Percentiles rank a stretch among this genome's conserved stretches.
phyloP scores from a whole-genome alignment of 192 early-diverging fungal species.

The Coemansia sp. region DNA sequence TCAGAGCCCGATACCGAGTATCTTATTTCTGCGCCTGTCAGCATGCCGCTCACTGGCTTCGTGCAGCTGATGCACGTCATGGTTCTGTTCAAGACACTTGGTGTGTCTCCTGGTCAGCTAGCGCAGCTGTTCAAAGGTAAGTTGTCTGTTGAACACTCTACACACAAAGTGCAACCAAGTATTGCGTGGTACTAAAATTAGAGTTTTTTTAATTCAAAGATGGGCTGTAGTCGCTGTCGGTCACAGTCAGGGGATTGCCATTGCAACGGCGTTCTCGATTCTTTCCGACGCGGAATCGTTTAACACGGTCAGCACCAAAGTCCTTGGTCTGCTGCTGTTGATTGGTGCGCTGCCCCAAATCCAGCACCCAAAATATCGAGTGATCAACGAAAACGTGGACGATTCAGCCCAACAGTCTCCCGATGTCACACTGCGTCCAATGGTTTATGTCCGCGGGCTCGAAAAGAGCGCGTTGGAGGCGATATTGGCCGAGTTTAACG shows the following conservation, averaged over 20 bases:
- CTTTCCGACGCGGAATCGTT: constrained; percentile 78
- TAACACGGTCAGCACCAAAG: constrained; percentile 69
- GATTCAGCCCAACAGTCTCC: background rate
- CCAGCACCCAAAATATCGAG: constrained; percentile 15
- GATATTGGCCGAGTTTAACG: constrained; percentile 13
- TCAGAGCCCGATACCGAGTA: constrained; percentile 69
- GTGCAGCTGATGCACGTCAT: too few relatives aligned
- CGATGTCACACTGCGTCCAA: constrained; percentile 11
- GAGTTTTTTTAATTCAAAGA: background rate
- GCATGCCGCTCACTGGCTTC: too few relatives aligned
- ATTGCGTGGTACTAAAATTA: background rate
- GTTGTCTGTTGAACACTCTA: background rate
- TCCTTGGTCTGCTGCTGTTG: constrained; percentile 76
- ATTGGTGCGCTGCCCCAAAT: constrained; percentile 77
- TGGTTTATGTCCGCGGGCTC: constrained; percentile 17
- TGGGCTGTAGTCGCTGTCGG: constrained; percentile 61
- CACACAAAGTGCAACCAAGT: background rate
- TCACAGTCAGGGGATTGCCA: constrained; percentile 85
- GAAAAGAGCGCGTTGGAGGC: background rate
- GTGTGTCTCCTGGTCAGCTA: background rate
- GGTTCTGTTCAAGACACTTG: too few relatives aligned
- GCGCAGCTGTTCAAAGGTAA: constrained; percentile 29
- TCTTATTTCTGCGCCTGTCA: constrained; percentile 70
- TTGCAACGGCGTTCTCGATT: constrained; percentile 75
- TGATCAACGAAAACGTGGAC: background rate